Conservation (phyloP, 2,329 filamentous ascomycete species). For the Chaetomium strumarium region DNA sequence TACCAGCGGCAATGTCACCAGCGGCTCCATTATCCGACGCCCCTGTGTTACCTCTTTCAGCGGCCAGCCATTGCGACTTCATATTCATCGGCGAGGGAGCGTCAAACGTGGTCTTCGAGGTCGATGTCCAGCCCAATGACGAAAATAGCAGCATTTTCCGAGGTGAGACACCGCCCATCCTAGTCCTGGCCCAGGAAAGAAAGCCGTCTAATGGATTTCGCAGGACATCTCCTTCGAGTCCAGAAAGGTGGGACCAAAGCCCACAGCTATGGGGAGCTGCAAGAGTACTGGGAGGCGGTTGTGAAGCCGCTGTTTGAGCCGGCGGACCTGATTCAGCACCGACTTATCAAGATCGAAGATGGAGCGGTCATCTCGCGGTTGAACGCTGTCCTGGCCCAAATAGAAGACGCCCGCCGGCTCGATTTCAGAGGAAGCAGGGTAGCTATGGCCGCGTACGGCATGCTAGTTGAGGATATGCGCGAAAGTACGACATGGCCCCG, state of each 20-base stretch:
- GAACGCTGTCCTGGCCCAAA: slow-evolving; percentile 50
- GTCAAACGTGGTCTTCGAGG: slow-evolving; percentile 68
- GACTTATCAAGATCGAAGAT: slow-evolving; percentile 43
- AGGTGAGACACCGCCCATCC: slow-evolving; percentile 1
- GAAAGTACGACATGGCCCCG: slow-evolving; percentile 27
- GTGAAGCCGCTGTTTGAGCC: slow-evolving; percentile 51
- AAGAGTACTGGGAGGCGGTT: slow-evolving; percentile 44
- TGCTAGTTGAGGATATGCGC: slow-evolving; percentile 71
- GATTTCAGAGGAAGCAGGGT: slow-evolving; percentile 44
- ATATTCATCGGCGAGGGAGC: slow-evolving; percentile 60
- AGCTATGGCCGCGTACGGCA: slow-evolving; percentile 55
- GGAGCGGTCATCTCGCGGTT: slow-evolving; percentile 39
- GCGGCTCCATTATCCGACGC: background rate
- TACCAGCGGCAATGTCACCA: background rate
- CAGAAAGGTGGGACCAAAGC: slow-evolving; percentile 50
- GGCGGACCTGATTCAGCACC: slow-evolving; percentile 50
- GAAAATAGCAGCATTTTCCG: slow-evolving; percentile 2
- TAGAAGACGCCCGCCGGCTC: slow-evolving; percentile 28
- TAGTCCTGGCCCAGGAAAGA: background rate
- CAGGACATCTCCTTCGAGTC: slow-evolving; percentile 52
- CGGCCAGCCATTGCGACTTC: slow-evolving; percentile 14
- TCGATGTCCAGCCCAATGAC: slow-evolving; percentile 28
- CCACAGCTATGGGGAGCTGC: slow-evolving; percentile 38
- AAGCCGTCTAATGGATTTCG: background rate
- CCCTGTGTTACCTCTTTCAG: background rate